Conservation (phyloP, 441 rosid species). For the California macrophylla region DNA sequence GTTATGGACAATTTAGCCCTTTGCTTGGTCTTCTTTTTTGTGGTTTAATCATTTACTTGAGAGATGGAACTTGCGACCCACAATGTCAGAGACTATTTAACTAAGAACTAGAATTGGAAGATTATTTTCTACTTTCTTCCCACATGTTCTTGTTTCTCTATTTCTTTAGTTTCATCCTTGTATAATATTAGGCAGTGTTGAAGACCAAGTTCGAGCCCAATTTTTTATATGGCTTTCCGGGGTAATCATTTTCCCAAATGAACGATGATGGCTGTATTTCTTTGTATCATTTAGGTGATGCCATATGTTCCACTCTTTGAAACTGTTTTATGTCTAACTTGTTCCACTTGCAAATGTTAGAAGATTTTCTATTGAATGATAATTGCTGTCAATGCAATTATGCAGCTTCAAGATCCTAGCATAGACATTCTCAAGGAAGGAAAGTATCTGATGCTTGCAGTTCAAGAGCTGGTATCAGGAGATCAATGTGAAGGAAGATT, state of each 20-base stretch:
- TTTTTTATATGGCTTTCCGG: background rate
- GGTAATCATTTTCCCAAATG: background rate
- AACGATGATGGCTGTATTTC: background rate
- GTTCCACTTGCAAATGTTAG: background rate
- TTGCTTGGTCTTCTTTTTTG: background rate
- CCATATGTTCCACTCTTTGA: background rate
- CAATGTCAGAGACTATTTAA: background rate
- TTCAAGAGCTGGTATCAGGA: conserved; percentile 83
- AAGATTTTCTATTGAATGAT: background rate
- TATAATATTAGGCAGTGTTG: background rate
- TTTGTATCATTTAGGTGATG: background rate
- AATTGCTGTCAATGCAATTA: conserved; percentile 12
- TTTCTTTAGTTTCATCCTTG: background rate
- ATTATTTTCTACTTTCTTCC: background rate
- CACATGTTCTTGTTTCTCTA: background rate
- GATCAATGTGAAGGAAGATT: conserved; percentile 96
- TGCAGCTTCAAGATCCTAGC: conserved; percentile 72
- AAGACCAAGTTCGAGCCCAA: background rate
- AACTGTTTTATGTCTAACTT: background rate
- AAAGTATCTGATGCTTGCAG: conserved; percentile 77
- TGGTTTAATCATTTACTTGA: background rate
- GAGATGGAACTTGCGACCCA: background rate
- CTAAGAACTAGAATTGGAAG: background rate
- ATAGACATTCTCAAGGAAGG: conserved; percentile 81
- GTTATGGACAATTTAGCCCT: background rate